Conservation (phyloP, 768 basidiomycete species). For the Rhizopogon vinicolor region DNA sequence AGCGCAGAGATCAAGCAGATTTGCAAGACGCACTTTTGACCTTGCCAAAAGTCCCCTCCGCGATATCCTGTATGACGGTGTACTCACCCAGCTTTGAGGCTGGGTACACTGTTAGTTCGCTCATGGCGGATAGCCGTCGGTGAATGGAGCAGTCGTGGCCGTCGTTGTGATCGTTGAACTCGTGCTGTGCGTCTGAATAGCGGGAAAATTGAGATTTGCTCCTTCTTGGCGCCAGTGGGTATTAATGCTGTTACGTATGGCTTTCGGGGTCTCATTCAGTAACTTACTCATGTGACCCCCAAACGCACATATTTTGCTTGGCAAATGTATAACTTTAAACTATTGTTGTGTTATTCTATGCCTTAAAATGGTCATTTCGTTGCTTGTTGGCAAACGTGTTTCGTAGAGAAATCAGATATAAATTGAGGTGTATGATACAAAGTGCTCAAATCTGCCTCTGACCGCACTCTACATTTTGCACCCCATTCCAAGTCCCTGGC, state of each 20-base stretch:
- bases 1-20: slow-evolving; percentile 11
- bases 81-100: slow-evolving; percentile 88
- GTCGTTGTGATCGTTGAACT: slow-evolving; percentile 6
- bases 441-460: too few species aligned
- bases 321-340: background rate
- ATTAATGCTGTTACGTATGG: slow-evolving; percentile 14
- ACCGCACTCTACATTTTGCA: too few species aligned
- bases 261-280: background rate
- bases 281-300: background rate
- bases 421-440: too few species aligned
- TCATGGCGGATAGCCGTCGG: slow-evolving; percentile 20
- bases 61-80: slow-evolving; percentile 81
- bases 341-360: too few species aligned
- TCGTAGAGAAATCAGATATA: too few species aligned
- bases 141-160: slow-evolving; percentile 5
- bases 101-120: slow-evolving; percentile 34
- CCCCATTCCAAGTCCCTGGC: too few species aligned
- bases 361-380: too few species aligned
- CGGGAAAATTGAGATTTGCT: slow-evolving; percentile 20
- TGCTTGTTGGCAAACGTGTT: too few species aligned
- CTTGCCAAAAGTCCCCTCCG: slow-evolving; percentile 97
- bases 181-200: background rate
- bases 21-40: slow-evolving; percentile 81
- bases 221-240: slow-evolving; percentile 6
- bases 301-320: background rate